Conservation (phyloP, 2,329 filamentous ascomycete species). For the Ceratocystis diversiconidia region DNA sequence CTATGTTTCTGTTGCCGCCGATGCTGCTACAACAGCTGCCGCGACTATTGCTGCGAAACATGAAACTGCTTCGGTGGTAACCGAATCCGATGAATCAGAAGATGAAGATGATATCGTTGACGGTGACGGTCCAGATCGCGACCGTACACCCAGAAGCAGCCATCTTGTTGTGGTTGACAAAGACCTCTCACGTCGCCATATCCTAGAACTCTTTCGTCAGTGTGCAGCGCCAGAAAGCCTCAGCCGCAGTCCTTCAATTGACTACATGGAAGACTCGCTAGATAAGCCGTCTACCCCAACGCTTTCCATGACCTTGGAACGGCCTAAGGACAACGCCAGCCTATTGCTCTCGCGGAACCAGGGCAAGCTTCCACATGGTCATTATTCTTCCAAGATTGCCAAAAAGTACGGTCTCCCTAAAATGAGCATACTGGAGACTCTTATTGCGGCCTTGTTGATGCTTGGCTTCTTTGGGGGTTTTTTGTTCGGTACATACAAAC, state of each 20-base stretch:
- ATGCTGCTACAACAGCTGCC: constrained; percentile 1
- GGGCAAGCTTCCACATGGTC: background rate
- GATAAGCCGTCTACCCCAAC: constrained; percentile 16
- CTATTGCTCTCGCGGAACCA: background rate
- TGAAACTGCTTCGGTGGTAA: constrained; percentile 7
- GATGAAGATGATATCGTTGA: constrained; percentile 9
- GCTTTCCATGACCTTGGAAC: constrained; percentile 13
- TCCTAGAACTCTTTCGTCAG: background rate
- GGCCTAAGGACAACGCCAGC: background rate
- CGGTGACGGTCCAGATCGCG: background rate
- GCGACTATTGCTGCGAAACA: background rate
- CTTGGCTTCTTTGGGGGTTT: background rate
- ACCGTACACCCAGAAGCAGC: constrained; percentile 3
- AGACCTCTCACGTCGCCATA: constrained; percentile 4
- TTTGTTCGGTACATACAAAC: background rate
- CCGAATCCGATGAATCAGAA: constrained; percentile 13
- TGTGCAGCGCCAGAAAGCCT: background rate
- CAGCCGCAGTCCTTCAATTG: constrained; percentile 14
- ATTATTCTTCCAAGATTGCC: background rate
- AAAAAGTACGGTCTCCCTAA: background rate
- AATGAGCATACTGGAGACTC: background rate
- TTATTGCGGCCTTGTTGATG: background rate
- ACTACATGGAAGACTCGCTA: constrained; percentile 16
- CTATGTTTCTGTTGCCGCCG: constrained; percentile 13
- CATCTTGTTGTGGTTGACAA: constrained; percentile 8